Evolutionary conservation across 2,329 filamentous ascomycete species (phyloP), one percentile per base, ranked within the genome.

Genomic region (Fusarium newnesense): DNA sequence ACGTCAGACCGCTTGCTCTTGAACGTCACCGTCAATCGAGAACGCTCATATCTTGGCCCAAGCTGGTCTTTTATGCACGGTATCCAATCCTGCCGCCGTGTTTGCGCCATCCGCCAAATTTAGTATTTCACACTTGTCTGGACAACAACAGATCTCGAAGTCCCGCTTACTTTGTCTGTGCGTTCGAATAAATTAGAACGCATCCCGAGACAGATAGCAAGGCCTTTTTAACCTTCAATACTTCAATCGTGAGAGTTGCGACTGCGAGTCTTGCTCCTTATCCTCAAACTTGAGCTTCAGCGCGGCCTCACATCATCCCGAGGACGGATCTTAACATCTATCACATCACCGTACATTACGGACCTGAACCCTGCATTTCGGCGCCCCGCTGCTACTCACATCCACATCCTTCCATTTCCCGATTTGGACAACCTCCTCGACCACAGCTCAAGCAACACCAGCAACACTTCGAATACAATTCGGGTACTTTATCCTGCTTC

Each of bases 1-100:
- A 75, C 72, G 67, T 64, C 75, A 76, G 75, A 76, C 74, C 74
- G 75, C 75, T 73, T 75, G 59, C 70, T 58, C 63, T 67, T 62
- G 56, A 50, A 56, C 43, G 67, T 64, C 64, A 67, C 24, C 42
- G 24, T 58, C 56, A 64, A 70, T 50, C 65, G 37, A 54, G 59
- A 46, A 65, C 67, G 53, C 60, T 64, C 71, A 70, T 70, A 70
- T 70, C 67, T 56, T 57, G 61, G 49, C 72, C 64, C 67, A 60
- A 52, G 57, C 57, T 61, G 42, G 53, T 72, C 47, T 46, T 76
- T 76, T 71, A 42, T 46, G 52, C 52, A 69, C 59, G 63, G 42
- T 67, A 60, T 64, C 70, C 67, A 59, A 71, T 63, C 67, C 61
- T 69, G 59, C 61, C 67, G 34, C 62, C 39, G 36, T 49, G 61